A percentile compares a stretch with the other conserved stretches of the same genome.
These are phyloP conservation scores for Plectranthus barbatus DNA, from an alignment of 257 asterid genomes.

Conservation along the genomic window DNA sequence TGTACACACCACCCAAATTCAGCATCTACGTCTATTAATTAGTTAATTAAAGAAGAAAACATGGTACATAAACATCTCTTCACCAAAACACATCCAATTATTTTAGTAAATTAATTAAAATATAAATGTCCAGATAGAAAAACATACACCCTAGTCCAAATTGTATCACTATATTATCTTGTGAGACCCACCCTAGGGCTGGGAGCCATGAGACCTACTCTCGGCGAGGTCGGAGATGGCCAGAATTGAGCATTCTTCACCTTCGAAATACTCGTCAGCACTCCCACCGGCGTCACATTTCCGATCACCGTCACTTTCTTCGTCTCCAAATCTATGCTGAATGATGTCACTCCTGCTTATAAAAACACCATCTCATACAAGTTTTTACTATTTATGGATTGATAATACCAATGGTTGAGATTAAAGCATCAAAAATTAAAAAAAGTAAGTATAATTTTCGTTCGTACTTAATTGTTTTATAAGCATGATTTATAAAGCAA, in stretches of 20 bases:
- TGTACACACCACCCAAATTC: background rate
- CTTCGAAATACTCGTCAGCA: constrained; percentile 64
- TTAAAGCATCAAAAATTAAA: no score
- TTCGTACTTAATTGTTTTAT: no score
- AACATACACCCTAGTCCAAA: background rate
- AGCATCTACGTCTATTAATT: background rate
- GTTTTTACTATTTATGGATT: no score
- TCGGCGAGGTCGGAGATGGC: constrained; percentile 45
- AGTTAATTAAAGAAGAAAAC: background rate
- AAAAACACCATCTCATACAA: background rate
- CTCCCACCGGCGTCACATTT: constrained; percentile 61
- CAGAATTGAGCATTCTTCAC: constrained; percentile 80
- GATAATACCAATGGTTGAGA: no score
- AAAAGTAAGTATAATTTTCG: no score
- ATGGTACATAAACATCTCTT: background rate
- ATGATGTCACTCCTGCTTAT: constrained; percentile 70
- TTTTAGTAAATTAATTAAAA: background rate
- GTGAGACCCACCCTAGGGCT: constrained; percentile 22
- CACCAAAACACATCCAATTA: background rate
- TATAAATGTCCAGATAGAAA: background rate
- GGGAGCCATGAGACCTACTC: constrained; percentile 22
- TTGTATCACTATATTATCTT: constrained; percentile 4
- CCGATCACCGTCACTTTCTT: constrained; percentile 74
- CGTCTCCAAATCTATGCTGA: constrained; percentile 59
- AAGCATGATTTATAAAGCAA: no score